Conservation (phyloP, 2,329 filamentous ascomycete species). For the Myriosclerotinia scirpicola region DNA sequence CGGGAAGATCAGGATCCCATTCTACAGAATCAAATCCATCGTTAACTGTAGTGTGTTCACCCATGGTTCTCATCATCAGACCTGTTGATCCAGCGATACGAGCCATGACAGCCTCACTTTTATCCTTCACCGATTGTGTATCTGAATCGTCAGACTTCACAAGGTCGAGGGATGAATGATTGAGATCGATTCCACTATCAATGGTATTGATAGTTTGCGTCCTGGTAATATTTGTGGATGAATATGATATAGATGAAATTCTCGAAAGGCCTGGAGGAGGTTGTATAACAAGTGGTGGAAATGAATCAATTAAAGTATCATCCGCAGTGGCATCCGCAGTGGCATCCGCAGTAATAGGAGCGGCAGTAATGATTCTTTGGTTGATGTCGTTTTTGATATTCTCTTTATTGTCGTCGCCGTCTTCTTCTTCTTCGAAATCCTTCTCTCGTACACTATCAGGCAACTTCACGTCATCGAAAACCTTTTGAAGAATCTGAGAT, state of each 20-base stretch:
- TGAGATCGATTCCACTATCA: conserved; percentile 16
- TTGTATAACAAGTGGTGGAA: background rate
- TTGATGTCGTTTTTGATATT: background rate
- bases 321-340: background rate
- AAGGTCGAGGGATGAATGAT: conserved; percentile 6
- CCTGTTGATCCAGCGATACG: conserved; percentile 13
- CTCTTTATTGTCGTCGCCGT: background rate
- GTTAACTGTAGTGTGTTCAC: conserved; percentile 16
- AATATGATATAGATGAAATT: conserved; percentile 6
- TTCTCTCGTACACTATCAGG: background rate
- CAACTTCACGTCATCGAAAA: background rate
- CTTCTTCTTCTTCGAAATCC: background rate
- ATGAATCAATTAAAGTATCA: background rate
- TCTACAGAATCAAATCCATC: conserved; percentile 39
- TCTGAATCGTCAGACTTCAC: conserved; percentile 20
- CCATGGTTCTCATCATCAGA: background rate
- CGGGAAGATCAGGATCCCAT: conserved; percentile 38
- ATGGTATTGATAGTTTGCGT: background rate
- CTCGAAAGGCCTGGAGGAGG: conserved; percentile 1
- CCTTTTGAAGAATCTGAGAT: background rate
- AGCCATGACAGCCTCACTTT: conserved; percentile 24
- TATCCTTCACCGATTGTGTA: conserved; percentile 21
- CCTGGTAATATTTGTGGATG: background rate
- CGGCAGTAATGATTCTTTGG: background rate
- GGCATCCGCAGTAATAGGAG: too few relatives aligned